phyloP scores from a whole-genome alignment of 805 yeast species.

The Sugiyamaella valdiviana region DNA sequence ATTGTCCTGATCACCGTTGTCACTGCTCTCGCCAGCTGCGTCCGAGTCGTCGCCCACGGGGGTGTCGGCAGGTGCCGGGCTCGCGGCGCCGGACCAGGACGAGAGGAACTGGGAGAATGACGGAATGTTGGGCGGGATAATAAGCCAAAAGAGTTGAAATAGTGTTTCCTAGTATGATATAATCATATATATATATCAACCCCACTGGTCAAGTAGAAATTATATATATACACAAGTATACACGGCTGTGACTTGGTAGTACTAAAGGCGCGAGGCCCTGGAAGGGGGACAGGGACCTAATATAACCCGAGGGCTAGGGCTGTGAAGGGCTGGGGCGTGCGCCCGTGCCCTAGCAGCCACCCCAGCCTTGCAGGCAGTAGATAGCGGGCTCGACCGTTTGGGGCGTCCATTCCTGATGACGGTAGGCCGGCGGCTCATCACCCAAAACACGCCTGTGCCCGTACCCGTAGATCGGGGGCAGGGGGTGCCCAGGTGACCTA shows the following conservation, averaged over 20 bases:
- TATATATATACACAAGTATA: neutral
- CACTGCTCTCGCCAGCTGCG: slow-evolving; percentile 12
- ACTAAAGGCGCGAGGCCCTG: neutral
- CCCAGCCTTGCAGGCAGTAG: no score
- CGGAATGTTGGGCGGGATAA: slow-evolving; percentile 10
- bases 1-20: slow-evolving; percentile 4
- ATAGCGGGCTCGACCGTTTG: no score
- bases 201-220: neutral
- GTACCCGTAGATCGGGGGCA: no score
- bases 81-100: slow-evolving; percentile 4
- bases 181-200: neutral
- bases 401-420: no score
- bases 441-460: no score
- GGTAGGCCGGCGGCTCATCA: no score
- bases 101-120: slow-evolving; percentile 5
- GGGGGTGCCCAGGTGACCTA: no score
- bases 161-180: neutral
- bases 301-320: neutral
- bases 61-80: slow-evolving; percentile 1
- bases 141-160: neutral
- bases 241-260: neutral
- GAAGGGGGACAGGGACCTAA: neutral
- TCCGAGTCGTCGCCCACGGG: slow-evolving; percentile 11
- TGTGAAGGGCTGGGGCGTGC: neutral
- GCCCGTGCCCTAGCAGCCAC: no score